Base-by-base conservation (phyloP, 106 monocot species). In the Acorus calamus region DNA sequence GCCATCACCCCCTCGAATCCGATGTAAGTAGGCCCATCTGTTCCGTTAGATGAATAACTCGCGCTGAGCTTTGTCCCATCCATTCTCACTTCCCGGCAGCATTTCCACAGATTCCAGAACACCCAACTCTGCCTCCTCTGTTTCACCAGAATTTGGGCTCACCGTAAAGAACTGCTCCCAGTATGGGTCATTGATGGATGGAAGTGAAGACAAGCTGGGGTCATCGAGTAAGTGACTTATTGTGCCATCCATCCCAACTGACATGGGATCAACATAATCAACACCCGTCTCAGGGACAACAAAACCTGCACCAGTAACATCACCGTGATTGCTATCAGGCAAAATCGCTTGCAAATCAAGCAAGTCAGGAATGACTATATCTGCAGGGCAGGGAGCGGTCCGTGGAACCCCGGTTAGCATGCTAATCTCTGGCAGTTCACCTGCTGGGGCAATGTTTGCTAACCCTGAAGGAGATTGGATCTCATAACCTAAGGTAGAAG, bases 101-200 rank as follows among this genome's bases (percentile, higher is more conserved):
- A 50, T 51, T 51, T 51, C 6, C 28, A 28, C 28, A 28, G 28
- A 28, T 28, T 28, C 28, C 28, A 28, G 28, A 28, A 28, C 28
- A 28, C 28, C 1, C 28, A 1, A 28, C 28, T 1, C 28, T 1
- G 28, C 28, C 28, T 28, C 28, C 28, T 28, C 28, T 28, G 28
- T 28, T 28, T 28, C 28, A 28, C 28, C 28, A 28, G 28, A 28
- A 28, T 28, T 28, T 28, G 64, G 73, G 43, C 70, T 74, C 3
- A 50, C 44, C 2, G 50, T 42, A 52, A 75, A 51, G 47, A 80
- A 71, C 10, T 79, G 74, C 52, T 75, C 71, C 79, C 74, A 70
- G 44, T 74, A 80, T 7, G 79, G 61, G 28, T 80, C 74, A 46
- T 69, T 56, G 2, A 74, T 70, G 8, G 12, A 60, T 3, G 74